Conservation (phyloP, 805 yeast genomes). For the Wickerhamomyces silvicola region DNA sequence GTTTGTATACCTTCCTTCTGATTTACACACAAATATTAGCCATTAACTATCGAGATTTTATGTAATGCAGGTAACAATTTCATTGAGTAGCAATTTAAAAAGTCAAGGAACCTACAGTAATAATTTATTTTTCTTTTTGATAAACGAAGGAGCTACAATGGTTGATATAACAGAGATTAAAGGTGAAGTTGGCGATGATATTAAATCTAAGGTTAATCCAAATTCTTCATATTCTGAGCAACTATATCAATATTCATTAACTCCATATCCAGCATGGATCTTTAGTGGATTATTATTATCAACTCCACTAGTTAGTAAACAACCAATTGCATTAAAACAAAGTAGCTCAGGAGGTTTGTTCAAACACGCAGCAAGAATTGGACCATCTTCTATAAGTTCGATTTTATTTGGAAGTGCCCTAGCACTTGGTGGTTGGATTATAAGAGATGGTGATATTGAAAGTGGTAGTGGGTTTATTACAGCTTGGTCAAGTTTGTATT, state of each 20-base stretch:
- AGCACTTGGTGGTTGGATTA: slow-evolving; percentile 66
- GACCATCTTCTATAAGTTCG: slow-evolving; percentile 32
- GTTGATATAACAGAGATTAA: slow-evolving; percentile 19
- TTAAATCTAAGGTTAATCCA: slow-evolving; percentile 4
- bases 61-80: background rate
- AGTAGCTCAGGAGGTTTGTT: slow-evolving; percentile 5
- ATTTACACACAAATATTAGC: too few relatives aligned
- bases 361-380: slow-evolving; percentile 14
- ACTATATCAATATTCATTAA: slow-evolving; percentile 27
- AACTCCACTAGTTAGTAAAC: slow-evolving; percentile 31
- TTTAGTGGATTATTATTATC: slow-evolving; percentile 31
- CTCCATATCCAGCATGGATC: slow-evolving; percentile 44
- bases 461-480: slow-evolving; percentile 76
- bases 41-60: too few relatives aligned
- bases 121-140: background rate
- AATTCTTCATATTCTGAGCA: slow-evolving; percentile 12
- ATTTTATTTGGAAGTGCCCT: slow-evolving; percentile 55
- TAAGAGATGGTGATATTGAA: slow-evolving; percentile 65
- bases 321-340: slow-evolving; percentile 11
- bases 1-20: too few relatives aligned
- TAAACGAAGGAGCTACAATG: slow-evolving; percentile 7
- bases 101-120: too few relatives aligned
- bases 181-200: slow-evolving; percentile 12
- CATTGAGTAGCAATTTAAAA: background rate
- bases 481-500: slow-evolving; percentile 77